Evolutionary conservation across 176 grass and related monocot genomes (phyloP).

Genomic region (barley (Hordeum vulgare)): DNA sequence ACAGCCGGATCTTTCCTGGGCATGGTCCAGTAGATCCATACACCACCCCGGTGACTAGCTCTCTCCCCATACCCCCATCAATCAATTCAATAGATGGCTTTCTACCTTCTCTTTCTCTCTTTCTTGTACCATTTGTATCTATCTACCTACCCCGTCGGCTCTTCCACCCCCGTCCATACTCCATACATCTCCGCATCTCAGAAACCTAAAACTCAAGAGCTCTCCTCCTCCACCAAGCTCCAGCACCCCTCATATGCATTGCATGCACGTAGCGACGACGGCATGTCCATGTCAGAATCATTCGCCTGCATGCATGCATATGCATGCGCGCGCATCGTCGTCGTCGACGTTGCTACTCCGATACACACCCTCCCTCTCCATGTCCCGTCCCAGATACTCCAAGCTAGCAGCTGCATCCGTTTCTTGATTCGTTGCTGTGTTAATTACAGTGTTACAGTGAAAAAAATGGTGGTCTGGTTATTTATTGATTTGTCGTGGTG

Average conservation of each 20-base stretch:
- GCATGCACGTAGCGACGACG: constrained; percentile 23
- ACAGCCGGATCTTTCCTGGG: constrained; percentile 83
- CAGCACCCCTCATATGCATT: constrained; percentile 20
- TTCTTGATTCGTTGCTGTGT: constrained; percentile 54
- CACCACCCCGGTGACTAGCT: constrained; percentile 19
- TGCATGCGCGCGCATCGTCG: not conserved
- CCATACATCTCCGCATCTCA: constrained; percentile 3
- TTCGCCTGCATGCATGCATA: constrained; percentile 18
- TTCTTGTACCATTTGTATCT: constrained; percentile 59
- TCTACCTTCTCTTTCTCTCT: constrained; percentile 14
- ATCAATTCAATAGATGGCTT: constrained; percentile 11
- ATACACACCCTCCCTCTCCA: not conserved
- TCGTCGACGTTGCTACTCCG: constrained; percentile 7
- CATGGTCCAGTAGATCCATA: constrained; percentile 73
- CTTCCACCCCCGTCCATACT: constrained; percentile 22
- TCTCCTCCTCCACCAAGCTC: constrained; percentile 14
- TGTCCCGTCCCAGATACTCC: not conserved
- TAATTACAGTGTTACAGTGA: constrained; percentile 15
- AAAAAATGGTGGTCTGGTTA: constrained; percentile 49
- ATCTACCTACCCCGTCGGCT: constrained; percentile 24
- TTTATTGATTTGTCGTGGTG: constrained; percentile 95
- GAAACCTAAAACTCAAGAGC: constrained; percentile 39
- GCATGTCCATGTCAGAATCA: constrained; percentile 22
- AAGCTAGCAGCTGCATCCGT: constrained; percentile 18
- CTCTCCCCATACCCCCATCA: constrained; percentile 3